Percentiles rank a stretch among this genome's conserved stretches.
Evolutionary conservation across 208 protist genomes (phyloP).

Genomic region (Jaenimonas drosophilae): DNA sequence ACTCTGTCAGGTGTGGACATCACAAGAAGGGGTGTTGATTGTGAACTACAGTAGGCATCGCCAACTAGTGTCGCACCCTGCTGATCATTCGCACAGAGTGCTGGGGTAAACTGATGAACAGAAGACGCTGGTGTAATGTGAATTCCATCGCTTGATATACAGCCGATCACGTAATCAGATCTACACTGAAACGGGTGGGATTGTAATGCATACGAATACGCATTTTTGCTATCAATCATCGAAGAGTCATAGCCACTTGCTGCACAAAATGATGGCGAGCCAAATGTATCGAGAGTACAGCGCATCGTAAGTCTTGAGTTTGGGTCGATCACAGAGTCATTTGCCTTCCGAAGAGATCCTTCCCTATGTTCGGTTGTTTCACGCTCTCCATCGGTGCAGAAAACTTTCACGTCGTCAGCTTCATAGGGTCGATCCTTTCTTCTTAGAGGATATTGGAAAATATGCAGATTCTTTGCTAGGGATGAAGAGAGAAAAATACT

Average conservation of each 20-base stretch:
- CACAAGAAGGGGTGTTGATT: conserved; percentile 15
- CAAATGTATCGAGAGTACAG: conserved; percentile 67
- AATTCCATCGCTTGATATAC: conserved; percentile 34
- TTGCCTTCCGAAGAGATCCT: neutral
- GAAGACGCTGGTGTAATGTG: conserved; percentile 56
- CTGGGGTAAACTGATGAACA: conserved; percentile 47
- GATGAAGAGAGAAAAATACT: conserved; percentile 60
- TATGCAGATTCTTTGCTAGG: conserved; percentile 47
- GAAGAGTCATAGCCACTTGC: neutral
- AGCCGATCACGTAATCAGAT: conserved; percentile 61
- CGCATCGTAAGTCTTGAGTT: conserved; percentile 62
- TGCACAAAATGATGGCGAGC: conserved; percentile 41
- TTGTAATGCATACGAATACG: conserved; percentile 58
- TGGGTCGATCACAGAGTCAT: conserved; percentile 12
- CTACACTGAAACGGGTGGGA: conserved; percentile 53
- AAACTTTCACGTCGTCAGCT: conserved; percentile 42
- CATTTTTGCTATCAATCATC: conserved; percentile 13
- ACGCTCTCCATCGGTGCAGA: conserved; percentile 22
- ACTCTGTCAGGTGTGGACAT: conserved; percentile 45
- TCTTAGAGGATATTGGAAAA: conserved; percentile 85
- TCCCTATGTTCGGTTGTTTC: neutral
- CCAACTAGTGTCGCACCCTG: neutral
- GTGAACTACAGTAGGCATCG: neutral
- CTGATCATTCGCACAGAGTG: conserved; percentile 6
- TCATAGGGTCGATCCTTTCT: conserved; percentile 62